phyloP scores from a whole-genome alignment of 2,329 filamentous ascomycete genomes.

The Shiraia sp. region DNA sequence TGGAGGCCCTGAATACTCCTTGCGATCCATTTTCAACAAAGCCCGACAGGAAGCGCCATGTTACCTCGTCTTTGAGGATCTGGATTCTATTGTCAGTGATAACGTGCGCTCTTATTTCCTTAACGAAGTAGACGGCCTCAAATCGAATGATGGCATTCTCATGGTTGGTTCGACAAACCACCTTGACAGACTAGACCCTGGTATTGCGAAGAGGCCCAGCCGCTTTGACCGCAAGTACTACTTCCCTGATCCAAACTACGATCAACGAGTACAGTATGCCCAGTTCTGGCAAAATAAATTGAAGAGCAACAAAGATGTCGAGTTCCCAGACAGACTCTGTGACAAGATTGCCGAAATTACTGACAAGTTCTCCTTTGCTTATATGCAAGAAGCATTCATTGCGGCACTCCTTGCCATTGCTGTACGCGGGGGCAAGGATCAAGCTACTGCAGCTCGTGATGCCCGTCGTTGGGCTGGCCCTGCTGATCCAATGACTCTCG shows the following conservation, averaged over 20 bases:
- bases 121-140: constrained; percentile 72
- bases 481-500: constrained; percentile 24
- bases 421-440: constrained; percentile 20
- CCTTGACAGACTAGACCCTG: constrained; percentile 68
- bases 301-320: constrained; percentile 40
- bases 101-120: constrained; percentile 69
- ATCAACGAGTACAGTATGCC: constrained; percentile 48
- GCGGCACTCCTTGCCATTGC: constrained; percentile 46
- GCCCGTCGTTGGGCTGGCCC: constrained; percentile 31
- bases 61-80: constrained; percentile 72
- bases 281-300: constrained; percentile 52
- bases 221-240: constrained; percentile 55
- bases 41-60: constrained; percentile 68
- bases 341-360: constrained; percentile 47
- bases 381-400: constrained; percentile 52
- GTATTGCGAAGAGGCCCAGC: constrained; percentile 55
- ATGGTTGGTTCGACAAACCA: constrained; percentile 69
- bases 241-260: constrained; percentile 46
- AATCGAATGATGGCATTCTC: constrained; percentile 71
- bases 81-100: constrained; percentile 68
- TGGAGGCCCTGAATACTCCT: constrained; percentile 59
- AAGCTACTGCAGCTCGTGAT: constrained; percentile 8
- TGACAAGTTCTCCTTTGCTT: constrained; percentile 51
- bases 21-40: constrained; percentile 47
- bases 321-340: constrained; percentile 49